Base-by-base conservation (phyloP, 1,284 basidiomycete genomes). In the Pulveroboletus sp. region DNA sequence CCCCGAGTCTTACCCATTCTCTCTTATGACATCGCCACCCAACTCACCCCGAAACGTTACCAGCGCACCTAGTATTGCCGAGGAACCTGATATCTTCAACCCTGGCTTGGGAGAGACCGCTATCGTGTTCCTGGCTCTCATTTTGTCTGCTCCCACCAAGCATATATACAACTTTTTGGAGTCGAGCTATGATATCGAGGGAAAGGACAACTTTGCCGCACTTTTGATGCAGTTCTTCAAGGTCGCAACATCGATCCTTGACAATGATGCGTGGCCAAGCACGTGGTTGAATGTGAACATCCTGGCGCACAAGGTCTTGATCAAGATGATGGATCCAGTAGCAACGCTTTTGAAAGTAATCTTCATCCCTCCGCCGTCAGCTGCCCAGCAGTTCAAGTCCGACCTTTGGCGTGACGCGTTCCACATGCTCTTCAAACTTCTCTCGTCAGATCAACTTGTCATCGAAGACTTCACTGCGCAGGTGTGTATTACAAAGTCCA, bases 391-490 rank as follows among this genome's bases (percentile, higher is more conserved):
- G 28, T 96, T 98, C 70, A 87, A 96, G 69, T 77, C 84, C 2
- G 77, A 77, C 18, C 75, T 98, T 9, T 99, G 96, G 96, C 83
- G 78, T 47, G 87, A 89, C 44, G 87, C 86, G 43, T 86, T 98
- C 64, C 81, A 84, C 52, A 90, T 95, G 78, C 76, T 97, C 9
- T 81, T 98, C 62, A 90, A 89, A 60, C 77, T 98, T 42, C 78
- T 97, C 22, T 91, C 92, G 4, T 96, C 93, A 10, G 90, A 94
- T 49, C 93, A 96, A 63, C 81, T 98, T 20, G 86, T 94, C 15
- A 94, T 98, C 47, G 96, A 99, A 72, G 92, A 97, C 63, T 94
- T 95, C 65, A 92, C 88, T 67, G 91, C 94, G 1, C 92, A 94
- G 84, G 91, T 89, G 56, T 51, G 78, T 56, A 29, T 15, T 39